Conservation (phyloP, 176 grass and related monocot species). For the Neostapfia colusana region DNA sequence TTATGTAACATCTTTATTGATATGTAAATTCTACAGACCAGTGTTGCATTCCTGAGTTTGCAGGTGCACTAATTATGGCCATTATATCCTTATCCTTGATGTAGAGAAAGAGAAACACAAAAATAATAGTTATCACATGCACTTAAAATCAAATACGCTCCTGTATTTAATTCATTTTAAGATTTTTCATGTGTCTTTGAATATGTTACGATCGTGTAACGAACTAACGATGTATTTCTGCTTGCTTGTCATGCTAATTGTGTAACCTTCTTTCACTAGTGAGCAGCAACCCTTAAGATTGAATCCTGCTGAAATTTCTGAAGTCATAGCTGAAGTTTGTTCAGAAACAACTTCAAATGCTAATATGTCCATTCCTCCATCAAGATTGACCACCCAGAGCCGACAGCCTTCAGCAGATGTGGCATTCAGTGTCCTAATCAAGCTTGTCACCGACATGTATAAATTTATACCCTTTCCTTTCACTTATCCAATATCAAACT, state of each 20-base stretch:
- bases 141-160: conserved; percentile 20
- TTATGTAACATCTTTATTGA: background rate
- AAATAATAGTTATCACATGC: conserved; percentile 7
- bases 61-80: no score
- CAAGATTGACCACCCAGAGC: conserved; percentile 62
- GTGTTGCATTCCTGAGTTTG: conserved; percentile 15
- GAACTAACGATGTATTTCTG: conserved; percentile 25
- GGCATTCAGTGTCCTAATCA: conserved; percentile 96
- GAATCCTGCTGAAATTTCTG: conserved; percentile 89
- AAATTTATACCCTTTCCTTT: conserved; percentile 31
- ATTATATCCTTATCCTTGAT: no score
- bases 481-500: conserved; percentile 17
- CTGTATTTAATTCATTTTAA: conserved; percentile 6
- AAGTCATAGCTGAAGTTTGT: conserved; percentile 96
- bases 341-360: conserved; percentile 64
- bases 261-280: conserved; percentile 50
- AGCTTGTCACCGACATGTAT: conserved; percentile 99
- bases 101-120: background rate
- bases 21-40: background rate
- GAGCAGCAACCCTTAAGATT: conserved; percentile 97
- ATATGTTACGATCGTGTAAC: conserved; percentile 14
- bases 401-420: conserved; percentile 86
- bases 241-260: conserved; percentile 37
- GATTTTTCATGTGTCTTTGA: background rate
- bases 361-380: conserved; percentile 58